A percentile compares a stretch with the other conserved stretches of the same genome.
Conservation (phyloP, 2,329 filamentous ascomycete genomes). For the Clonostachys byssicola region DNA sequence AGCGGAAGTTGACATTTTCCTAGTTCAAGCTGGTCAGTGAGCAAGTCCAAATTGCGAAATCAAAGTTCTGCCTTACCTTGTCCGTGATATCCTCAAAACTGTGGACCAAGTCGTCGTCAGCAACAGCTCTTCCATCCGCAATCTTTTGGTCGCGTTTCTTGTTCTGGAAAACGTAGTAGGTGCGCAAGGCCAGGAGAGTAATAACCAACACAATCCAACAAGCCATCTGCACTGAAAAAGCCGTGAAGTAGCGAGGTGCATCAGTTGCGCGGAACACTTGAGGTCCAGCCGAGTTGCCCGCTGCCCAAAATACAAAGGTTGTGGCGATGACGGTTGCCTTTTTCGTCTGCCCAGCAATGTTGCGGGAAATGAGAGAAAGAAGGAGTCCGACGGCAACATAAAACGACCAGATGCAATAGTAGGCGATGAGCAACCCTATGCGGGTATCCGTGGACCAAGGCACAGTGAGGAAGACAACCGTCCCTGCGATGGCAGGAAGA, state of each 20-base stretch:
- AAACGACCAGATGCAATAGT: slow-evolving; percentile 75
- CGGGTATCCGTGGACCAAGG: slow-evolving; percentile 51
- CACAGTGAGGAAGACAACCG: slow-evolving; percentile 68
- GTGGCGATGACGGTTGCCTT: slow-evolving; percentile 64
- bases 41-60: background rate
- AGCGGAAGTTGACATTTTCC: background rate
- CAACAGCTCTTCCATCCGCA: slow-evolving; percentile 29
- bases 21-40: background rate
- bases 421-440: slow-evolving; percentile 65
- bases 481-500: slow-evolving; percentile 67
- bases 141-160: slow-evolving; percentile 47
- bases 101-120: slow-evolving; percentile 36
- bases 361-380: slow-evolving; percentile 64
- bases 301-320: slow-evolving; percentile 68
- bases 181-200: slow-evolving; percentile 53
- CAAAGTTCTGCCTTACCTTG: slow-evolving; percentile 16
- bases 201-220: slow-evolving; percentile 61
- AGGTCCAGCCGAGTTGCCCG: slow-evolving; percentile 57
- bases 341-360: slow-evolving; percentile 71
- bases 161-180: slow-evolving; percentile 54
- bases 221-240: slow-evolving; percentile 65
- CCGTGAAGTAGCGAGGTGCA: slow-evolving; percentile 62
- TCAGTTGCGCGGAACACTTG: slow-evolving; percentile 62
- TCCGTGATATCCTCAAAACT: slow-evolving; percentile 63
- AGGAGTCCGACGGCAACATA: slow-evolving; percentile 68